Conservation (phyloP, 1,284 basidiomycete genomes). For the Boletus hoseneyae region DNA sequence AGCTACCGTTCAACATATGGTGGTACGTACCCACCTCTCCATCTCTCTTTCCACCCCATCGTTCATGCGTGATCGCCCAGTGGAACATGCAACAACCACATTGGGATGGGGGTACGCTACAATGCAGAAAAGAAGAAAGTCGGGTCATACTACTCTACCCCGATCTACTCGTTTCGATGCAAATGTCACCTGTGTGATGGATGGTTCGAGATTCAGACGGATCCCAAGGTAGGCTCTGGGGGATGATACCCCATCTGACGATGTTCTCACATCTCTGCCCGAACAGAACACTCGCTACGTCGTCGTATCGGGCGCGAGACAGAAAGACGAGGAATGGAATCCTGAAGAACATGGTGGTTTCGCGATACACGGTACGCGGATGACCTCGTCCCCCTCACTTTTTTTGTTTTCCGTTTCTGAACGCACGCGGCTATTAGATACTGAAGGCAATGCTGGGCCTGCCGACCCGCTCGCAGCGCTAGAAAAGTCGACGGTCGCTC, state of each 20-base stretch:
- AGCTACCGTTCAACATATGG: constrained; percentile 98
- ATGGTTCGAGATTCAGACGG: constrained; percentile 97
- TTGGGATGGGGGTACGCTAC: constrained; percentile 96
- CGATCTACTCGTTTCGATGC: constrained; percentile 92
- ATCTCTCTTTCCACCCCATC: background rate
- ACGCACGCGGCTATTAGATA: constrained; percentile 45
- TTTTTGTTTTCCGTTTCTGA: background rate
- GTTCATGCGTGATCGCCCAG: constrained; percentile 35
- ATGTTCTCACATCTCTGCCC: background rate
- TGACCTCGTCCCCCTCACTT: background rate
- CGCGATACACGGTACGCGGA: constrained; percentile 72
- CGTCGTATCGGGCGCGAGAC: constrained; percentile 85
- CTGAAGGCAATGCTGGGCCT: constrained; percentile 61
- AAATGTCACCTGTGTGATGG: constrained; percentile 94
- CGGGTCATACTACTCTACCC: constrained; percentile 92
- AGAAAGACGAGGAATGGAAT: constrained; percentile 95
- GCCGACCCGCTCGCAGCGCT: constrained; percentile 82
- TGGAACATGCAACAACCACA: constrained; percentile 89
- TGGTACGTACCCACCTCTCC: constrained; percentile 55
- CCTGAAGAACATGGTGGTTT: constrained; percentile 93
- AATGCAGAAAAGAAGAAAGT: constrained; percentile 98
- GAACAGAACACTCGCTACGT: constrained; percentile 85
- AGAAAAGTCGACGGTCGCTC: constrained; percentile 82
- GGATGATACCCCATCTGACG: no score
- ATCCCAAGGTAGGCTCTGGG: constrained; percentile 72